These are phyloP conservation scores for Colletotrichum ledebouriae DNA, from an alignment of 2,329 filamentous ascomycete species.

Conservation along the genomic window DNA sequence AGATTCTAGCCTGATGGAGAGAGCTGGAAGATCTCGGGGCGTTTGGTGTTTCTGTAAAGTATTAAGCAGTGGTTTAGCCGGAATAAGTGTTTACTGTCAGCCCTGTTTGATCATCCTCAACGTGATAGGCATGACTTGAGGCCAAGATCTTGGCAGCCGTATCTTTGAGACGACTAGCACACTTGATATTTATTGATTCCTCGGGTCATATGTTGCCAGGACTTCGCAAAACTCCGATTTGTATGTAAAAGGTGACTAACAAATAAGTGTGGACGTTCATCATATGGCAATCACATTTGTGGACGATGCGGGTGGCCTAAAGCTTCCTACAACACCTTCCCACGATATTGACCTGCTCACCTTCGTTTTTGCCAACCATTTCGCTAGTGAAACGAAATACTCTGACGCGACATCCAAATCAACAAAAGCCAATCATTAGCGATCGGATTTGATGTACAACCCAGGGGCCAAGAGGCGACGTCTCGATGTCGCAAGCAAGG, in stretches of 20 bases:
- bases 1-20: constrained; percentile 20
- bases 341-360: not conserved
- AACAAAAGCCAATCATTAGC: no score
- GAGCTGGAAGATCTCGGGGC: constrained; percentile 20
- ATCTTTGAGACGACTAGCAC: not conserved
- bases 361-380: no score
- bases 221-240: no score
- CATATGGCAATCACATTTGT: no score
- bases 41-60: constrained; percentile 28
- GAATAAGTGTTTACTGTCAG: constrained; percentile 27
- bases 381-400: no score
- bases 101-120: not conserved
- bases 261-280: no score
- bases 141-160: constrained; percentile 28
- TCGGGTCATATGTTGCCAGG: no score
- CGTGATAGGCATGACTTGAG: constrained; percentile 19
- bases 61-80: constrained; percentile 17
- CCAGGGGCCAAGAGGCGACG: constrained; percentile 42
- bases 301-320: no score
- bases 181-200: not conserved
- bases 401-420: no score
- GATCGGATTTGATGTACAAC: constrained; percentile 23
- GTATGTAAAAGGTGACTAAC: no score
- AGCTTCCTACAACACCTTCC: no score
- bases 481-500: constrained; percentile 39